Base-by-base conservation (phyloP, 1,139 yeast genomes). In the Yamadazyma diospyri region DNA sequence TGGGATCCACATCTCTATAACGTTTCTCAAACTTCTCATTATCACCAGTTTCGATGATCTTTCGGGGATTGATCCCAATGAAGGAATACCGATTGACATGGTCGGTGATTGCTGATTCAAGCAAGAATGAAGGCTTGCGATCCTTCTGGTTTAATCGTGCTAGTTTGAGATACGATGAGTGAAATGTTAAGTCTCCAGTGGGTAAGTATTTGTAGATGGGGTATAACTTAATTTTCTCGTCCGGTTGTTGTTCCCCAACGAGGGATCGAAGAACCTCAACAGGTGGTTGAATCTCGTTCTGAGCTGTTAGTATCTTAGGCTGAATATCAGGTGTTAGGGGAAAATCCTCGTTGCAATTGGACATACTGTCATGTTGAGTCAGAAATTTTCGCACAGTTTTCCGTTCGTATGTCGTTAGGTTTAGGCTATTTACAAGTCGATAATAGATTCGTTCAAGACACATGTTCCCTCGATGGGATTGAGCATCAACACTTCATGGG, bases 41-140 rank as follows among this genome's bases (percentile, higher is more conserved):
- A 34, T 69, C 74, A 2, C 97, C 97, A 1, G 97, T 89, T 43
- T 72, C 76, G 46, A 92, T 82, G 35, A 82, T 69, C 51, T 86
- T 84, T 40, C 81, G 73, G 5, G 98, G 98, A 28, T 76, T 74
- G 33, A 82, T 72, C 3, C 98, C 98, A 53, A 92, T 81, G 55
- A 88, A 89, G 1, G 97, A 85, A 57, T 81, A 92, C 43, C 98
- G 70, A 41, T 85, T 95, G 25, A 92, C 78, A 34, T 84, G 79
- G 51, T 89, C 96, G 38, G 87, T 86, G 41, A 76, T 74, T 2
- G 97, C 92, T 40, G 94, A 79, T 55, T 92, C 98, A 45, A 92
- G 76, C 39, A 92, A 64, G 50, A 92, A 89, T 4, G 95, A 82
- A 26, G 81, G 83, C 1, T 71, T 51, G 46, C 83, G 72, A 7